Evolutionary conservation across 352 stramenopile genomes (phyloP), one percentile per base, ranked within the genome.

Genomic region (Phytophthora citrophthora): DNA sequence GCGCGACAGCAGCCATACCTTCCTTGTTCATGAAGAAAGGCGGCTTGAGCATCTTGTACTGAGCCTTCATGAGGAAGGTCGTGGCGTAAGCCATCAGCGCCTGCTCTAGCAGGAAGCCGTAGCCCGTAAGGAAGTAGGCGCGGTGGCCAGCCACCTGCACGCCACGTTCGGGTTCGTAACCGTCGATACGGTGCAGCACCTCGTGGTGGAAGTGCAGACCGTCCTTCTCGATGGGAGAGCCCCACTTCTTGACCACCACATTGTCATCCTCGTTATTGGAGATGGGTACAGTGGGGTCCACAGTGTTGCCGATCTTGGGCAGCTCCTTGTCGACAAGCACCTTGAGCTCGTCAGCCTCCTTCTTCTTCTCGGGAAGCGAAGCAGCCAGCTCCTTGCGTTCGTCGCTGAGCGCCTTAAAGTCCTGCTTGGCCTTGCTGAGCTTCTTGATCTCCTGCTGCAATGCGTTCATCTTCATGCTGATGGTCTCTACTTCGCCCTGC

Each of bases 1-100:
- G 97, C 26, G 98, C 98, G 45, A 99, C 98, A 13, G 89, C 90
- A 46, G 94, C 89, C 97, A 99, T 99, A 27, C 94, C 74, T 16
- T 99, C 96, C 90, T 99, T 99, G 77, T 99, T 99, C 97, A 99
- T 99, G 68, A 99, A 99, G 81, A 97, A 99, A 45, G 98, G 98
- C 24, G 98, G 97, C 88, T 99, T 98, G 26, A 99, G 74, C 59
- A 99, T 94, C 66, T 98, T 98, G 83, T 99, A 99, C 51, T 97
- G 88, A 24, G 89, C 83, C 64, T 91, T 90, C 63, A 94, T 87
- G 52, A 99, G 84, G 77, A 99, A 99, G 51, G 97, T 74, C 79
- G 99, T 97, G 31, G 93, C 91, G 83, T 99, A 99, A 68, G 98
- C 97, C 82, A 99, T 99, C 34, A 99, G 86, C 39, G 98, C 98